Evolutionary conservation across 768 basidiomycete genomes (phyloP).

Genomic region (Lentinula sp.): DNA sequence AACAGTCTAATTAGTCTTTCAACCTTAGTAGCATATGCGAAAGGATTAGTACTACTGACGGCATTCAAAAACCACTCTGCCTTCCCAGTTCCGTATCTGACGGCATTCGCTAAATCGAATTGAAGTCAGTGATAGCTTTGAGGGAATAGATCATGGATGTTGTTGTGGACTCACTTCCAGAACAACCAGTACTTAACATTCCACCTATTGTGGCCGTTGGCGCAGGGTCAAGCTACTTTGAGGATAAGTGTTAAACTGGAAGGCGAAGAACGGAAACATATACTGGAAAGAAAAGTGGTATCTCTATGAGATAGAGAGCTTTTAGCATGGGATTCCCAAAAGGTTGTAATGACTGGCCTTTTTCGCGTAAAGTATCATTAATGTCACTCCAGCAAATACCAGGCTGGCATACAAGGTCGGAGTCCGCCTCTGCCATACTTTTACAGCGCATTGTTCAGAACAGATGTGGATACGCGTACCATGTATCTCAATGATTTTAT

Average conservation of each 20-base stretch:
- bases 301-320: slow-evolving; percentile 29
- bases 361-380: slow-evolving; percentile 55
- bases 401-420: slow-evolving; percentile 70
- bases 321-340: not conserved
- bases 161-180: slow-evolving; percentile 52
- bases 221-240: slow-evolving; percentile 59
- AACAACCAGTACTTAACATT: slow-evolving; percentile 83
- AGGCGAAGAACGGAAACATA: slow-evolving; percentile 9
- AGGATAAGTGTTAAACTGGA: not conserved
- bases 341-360: slow-evolving; percentile 30
- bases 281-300: slow-evolving; percentile 82
- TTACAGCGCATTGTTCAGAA: not conserved
- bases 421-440: slow-evolving; percentile 47
- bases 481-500: slow-evolving; percentile 69
- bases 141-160: not conserved
- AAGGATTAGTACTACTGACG: slow-evolving; percentile 32
- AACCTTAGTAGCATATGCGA: not conserved
- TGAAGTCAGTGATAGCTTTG: not conserved
- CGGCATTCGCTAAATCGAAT: slow-evolving; percentile 54
- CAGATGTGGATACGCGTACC: slow-evolving; percentile 29
- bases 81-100: slow-evolving; percentile 84
- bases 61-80: slow-evolving; percentile 88
- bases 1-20: not conserved
- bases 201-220: slow-evolving; percentile 84
- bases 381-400: slow-evolving; percentile 69